Evolutionary conservation across 306 rosid genomes (phyloP).

Genomic region (Trifolium fragiferum): DNA sequence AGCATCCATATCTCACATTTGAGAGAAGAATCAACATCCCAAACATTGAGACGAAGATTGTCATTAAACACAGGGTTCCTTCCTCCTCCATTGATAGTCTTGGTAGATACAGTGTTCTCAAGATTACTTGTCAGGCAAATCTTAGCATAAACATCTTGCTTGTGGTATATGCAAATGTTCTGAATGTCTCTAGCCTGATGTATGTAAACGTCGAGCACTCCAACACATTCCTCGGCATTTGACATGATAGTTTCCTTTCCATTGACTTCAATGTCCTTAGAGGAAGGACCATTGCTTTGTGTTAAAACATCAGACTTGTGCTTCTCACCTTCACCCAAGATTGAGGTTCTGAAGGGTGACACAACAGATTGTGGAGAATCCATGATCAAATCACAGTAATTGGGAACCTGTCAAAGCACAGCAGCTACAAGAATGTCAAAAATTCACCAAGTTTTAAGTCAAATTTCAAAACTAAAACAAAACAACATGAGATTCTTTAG

Average conservation of each 20-base stretch:
- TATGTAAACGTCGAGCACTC: slow-evolving; percentile 75
- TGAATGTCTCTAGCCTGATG: slow-evolving; percentile 96
- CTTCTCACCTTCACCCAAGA: slow-evolving; percentile 61
- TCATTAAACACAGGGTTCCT: slow-evolving; percentile 92
- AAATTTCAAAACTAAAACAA: slow-evolving; percentile 27
- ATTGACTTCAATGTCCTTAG: slow-evolving; percentile 61
- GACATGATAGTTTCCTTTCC: slow-evolving; percentile 59
- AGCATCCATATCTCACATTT: slow-evolving; percentile 98
- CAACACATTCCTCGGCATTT: slow-evolving; percentile 58
- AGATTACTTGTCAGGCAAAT: slow-evolving; percentile 74
- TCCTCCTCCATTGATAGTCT: slow-evolving; percentile 95
- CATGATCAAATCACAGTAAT: slow-evolving; percentile 46
- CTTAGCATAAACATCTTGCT: slow-evolving; percentile 99
- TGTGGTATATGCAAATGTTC: slow-evolving; percentile 96
- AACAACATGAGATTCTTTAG: background rate
- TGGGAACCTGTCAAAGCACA: slow-evolving; percentile 53
- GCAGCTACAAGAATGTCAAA: slow-evolving; percentile 30
- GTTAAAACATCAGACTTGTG: slow-evolving; percentile 47
- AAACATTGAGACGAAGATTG: slow-evolving; percentile 63
- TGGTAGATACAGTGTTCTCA: slow-evolving; percentile 65
- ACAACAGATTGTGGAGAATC: slow-evolving; percentile 96
- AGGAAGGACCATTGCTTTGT: slow-evolving; percentile 39
- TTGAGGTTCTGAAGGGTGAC: slow-evolving; percentile 72
- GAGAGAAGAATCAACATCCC: slow-evolving; percentile 65
- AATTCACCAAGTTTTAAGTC: slow-evolving; percentile 25